These are phyloP conservation scores for Epithemia pelagica DNA, from an alignment of 108 stramenopile species.

Conservation along the genomic window DNA sequence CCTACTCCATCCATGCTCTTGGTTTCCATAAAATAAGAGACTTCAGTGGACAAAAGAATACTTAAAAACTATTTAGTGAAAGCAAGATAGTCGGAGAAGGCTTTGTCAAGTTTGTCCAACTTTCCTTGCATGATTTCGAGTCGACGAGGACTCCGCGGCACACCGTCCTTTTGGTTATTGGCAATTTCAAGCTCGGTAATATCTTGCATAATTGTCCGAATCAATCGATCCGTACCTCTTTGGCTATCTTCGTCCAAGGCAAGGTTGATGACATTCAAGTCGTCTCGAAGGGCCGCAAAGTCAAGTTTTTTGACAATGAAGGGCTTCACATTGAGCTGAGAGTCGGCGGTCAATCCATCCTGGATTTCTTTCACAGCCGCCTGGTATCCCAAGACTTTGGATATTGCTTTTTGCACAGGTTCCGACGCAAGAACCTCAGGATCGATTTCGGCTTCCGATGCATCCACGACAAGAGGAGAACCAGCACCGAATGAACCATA, in stretches of 20 bases:
- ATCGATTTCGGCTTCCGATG: conserved; percentile 69
- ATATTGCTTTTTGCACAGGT: conserved; percentile 59
- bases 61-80: conserved; percentile 61
- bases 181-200: conserved; percentile 79
- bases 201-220: conserved; percentile 86
- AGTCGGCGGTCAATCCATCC: conserved; percentile 35
- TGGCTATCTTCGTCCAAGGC: conserved; percentile 93
- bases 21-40: too few relatives aligned
- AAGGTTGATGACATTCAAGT: conserved; percentile 74
- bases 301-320: conserved; percentile 74
- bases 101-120: conserved; percentile 72
- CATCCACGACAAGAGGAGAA: conserved; percentile 69
- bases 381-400: conserved; percentile 42
- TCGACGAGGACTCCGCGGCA: conserved; percentile 70
- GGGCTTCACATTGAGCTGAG: conserved; percentile 70
- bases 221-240: conserved; percentile 87
- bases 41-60: too few relatives aligned
- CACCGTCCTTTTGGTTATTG: conserved; percentile 79
- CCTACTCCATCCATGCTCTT: too few relatives aligned
- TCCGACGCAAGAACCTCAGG: conserved; percentile 51
- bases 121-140: conserved; percentile 68
- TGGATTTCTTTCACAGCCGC: conserved; percentile 54
- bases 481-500: conserved; percentile 70
- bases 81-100: conserved; percentile 73
- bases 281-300: conserved; percentile 58